Conservation (phyloP, 1,284 basidiomycete species). For the Moesziomyces globuligerus region DNA sequence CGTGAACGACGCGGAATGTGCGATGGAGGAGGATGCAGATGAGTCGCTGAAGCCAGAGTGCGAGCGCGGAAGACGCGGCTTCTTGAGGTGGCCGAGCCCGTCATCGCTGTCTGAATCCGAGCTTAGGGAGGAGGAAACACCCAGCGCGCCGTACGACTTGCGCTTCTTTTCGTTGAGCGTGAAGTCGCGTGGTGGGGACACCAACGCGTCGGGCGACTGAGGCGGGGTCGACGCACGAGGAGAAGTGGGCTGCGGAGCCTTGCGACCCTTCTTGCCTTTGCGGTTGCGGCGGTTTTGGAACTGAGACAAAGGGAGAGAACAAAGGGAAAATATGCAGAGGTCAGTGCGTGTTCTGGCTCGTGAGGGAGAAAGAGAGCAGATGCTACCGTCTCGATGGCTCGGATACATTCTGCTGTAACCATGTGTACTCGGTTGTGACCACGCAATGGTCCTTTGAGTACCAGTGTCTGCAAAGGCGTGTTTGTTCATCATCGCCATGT, state of each 20-base stretch:
- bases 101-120: conserved; percentile 4
- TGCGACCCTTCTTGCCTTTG: conserved; percentile 20
- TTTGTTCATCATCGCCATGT: conserved; percentile 8
- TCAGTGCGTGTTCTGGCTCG: neutral
- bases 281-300: conserved; percentile 58
- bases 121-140: conserved; percentile 1
- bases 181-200: conserved; percentile 8
- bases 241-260: neutral
- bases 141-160: conserved; percentile 28
- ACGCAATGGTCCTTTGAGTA: too few relatives aligned
- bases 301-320: conserved; percentile 15
- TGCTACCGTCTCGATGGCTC: neutral
- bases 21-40: conserved; percentile 9
- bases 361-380: neutral
- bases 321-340: neutral
- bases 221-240: neutral
- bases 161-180: conserved; percentile 24
- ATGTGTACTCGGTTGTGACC: too few relatives aligned
- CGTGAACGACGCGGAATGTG: conserved; percentile 9
- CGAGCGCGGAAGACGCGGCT: conserved; percentile 17
- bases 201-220: neutral
- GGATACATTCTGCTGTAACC: too few relatives aligned
- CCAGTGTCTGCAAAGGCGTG: too few relatives aligned
- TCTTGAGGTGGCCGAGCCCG: conserved; percentile 17
- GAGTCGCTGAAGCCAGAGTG: conserved; percentile 7